phyloP scores from a whole-genome alignment of 306 rosid species.

The Prunus mume region DNA sequence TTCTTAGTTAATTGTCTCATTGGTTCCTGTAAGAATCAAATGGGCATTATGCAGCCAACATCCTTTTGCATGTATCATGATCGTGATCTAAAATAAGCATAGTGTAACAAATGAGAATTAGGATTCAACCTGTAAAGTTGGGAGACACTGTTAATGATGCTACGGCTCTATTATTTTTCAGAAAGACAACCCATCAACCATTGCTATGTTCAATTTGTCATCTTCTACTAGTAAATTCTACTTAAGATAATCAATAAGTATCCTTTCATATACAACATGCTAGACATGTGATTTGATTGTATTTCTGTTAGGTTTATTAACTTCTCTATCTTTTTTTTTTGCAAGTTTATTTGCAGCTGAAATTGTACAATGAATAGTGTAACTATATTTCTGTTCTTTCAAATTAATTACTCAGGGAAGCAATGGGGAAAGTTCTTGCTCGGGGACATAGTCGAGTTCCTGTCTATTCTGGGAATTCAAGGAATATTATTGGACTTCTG shows the following conservation, averaged over 20 bases:
- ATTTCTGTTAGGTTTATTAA: background rate
- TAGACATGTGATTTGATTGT: background rate
- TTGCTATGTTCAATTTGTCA: background rate
- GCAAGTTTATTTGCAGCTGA: constrained; percentile 1
- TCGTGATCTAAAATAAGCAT: background rate
- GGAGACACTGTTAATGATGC: background rate
- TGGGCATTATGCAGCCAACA: background rate
- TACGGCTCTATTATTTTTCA: background rate
- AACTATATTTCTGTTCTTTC: background rate
- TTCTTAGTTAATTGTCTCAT: background rate
- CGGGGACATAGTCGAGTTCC: constrained; percentile 99
- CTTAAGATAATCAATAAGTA: background rate
- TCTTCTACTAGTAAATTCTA: background rate
- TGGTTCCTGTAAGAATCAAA: background rate
- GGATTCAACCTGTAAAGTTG: background rate
- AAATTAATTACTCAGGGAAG: constrained; percentile 63
- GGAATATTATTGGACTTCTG: constrained; percentile 86
- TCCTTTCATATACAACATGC: background rate
- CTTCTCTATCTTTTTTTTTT: background rate
- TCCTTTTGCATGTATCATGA: background rate
- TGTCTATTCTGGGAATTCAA: constrained; percentile 88
- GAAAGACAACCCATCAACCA: background rate
- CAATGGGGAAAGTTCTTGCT: constrained; percentile 96
- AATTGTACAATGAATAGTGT: background rate
- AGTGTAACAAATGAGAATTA: background rate